Conservation (phyloP, 331 rosid species). For the Prunus yedoensis region DNA sequence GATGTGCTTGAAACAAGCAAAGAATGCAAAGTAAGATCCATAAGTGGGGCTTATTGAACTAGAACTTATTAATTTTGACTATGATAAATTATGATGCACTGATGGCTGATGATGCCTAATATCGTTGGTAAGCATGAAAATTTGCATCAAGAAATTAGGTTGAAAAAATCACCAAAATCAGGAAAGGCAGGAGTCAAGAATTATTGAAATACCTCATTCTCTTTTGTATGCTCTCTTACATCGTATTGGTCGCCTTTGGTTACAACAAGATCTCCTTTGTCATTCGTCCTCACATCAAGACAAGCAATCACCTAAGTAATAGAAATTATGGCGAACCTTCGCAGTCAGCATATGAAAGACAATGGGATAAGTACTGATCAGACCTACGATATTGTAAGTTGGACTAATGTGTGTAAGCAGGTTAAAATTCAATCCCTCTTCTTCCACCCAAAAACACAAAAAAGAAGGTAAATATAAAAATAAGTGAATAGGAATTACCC, state of each 20-base stretch:
- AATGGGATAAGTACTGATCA: neutral
- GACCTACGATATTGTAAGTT: neutral
- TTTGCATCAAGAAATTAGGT: neutral
- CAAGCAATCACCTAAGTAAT: conserved; percentile 84
- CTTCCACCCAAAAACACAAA: neutral
- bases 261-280: conserved; percentile 93
- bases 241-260: conserved; percentile 99
- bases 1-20: neutral
- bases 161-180: conserved; percentile 10
- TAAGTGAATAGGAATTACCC: conserved; percentile 50
- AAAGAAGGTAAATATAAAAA: neutral
- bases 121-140: neutral
- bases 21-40: neutral
- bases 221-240: conserved; percentile 85
- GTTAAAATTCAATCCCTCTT: neutral
- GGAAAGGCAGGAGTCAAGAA: neutral
- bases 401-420: neutral
- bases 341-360: neutral
- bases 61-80: neutral
- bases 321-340: conserved; percentile 10
- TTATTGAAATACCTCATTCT: conserved; percentile 68
- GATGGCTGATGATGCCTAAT: neutral
- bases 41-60: neutral
- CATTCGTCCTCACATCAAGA: conserved; percentile 95
- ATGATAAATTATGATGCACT: neutral